Percentiles rank a stretch among this genome's conserved stretches.
These are phyloP conservation scores for Ceratobasidium papillatum DNA, from an alignment of 1,284 basidiomycete genomes.

Conservation along the genomic window DNA sequence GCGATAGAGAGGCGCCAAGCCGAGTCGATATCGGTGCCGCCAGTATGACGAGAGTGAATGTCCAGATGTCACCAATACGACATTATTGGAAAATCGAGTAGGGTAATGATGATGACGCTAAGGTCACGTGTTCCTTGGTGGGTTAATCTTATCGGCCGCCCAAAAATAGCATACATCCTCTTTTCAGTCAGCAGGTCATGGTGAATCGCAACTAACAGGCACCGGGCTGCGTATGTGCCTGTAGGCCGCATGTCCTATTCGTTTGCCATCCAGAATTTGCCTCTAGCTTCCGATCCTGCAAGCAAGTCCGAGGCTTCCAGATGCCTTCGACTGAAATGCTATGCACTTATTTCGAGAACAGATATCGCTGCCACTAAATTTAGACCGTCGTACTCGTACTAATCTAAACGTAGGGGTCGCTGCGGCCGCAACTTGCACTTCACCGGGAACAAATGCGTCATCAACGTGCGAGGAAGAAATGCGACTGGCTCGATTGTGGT, in stretches of 20 bases:
- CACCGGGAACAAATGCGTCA: not conserved
- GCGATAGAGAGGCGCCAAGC: not conserved
- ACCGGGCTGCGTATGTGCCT: not conserved
- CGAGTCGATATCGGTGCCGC: not conserved
- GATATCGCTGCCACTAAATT: not conserved
- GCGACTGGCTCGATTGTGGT: conserved; percentile 6
- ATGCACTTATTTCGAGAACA: not conserved
- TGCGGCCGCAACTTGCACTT: not conserved
- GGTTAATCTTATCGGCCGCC: not conserved
- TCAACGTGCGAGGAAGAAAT: not conserved
- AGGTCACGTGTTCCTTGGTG: not conserved
- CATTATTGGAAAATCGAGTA: not conserved
- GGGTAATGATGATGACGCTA: not conserved
- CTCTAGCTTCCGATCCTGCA: not conserved
- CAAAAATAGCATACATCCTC: conserved; percentile 8
- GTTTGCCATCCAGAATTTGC: not conserved
- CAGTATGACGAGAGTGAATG: not conserved
- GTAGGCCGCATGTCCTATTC: not conserved
- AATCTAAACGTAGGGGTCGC: no score
- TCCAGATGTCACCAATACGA: not conserved
- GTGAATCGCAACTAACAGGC: not conserved
- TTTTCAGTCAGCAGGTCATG: not conserved
- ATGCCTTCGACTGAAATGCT: not conserved
- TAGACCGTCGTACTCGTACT: not conserved
- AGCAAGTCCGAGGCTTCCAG: not conserved